Percentiles rank a stretch among this genome's conserved stretches.
Conservation (phyloP, 2,329 filamentous ascomycete species). For the Exophiala alcalophila region DNA sequence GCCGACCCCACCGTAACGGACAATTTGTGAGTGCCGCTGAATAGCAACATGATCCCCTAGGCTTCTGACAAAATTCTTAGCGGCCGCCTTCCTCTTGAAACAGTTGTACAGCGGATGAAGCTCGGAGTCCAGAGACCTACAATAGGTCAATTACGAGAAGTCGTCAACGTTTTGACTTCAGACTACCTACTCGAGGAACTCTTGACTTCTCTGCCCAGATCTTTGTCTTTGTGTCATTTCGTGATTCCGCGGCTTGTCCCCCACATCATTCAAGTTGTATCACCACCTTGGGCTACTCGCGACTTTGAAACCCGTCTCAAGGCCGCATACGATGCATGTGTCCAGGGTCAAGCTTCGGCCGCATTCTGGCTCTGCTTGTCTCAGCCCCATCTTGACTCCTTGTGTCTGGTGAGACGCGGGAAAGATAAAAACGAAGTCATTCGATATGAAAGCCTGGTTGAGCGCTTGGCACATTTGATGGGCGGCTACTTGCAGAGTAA, state of each 20-base stretch:
- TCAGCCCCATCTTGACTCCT: slow-evolving; percentile 1
- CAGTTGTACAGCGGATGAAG: too few species aligned
- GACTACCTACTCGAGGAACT: too few species aligned
- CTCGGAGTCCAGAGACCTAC: too few species aligned
- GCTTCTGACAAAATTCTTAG: too few species aligned
- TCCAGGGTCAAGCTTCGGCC: not conserved
- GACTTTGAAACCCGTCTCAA: not conserved
- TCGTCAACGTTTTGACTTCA: too few species aligned
- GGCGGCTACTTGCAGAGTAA: not conserved
- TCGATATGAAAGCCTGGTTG: slow-evolving; percentile 1
- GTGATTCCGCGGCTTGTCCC: too few species aligned
- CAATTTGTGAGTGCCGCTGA: slow-evolving; percentile 3
- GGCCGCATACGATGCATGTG: not conserved
- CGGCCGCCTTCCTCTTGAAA: too few species aligned
- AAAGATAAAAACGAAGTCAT: not conserved
- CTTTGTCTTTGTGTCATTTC: too few species aligned
- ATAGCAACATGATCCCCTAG: too few species aligned
- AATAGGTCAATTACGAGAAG: too few species aligned
- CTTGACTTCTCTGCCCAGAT: too few species aligned
- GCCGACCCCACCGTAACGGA: slow-evolving; percentile 6
- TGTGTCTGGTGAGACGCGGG: slow-evolving; percentile 5
- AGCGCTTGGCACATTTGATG: not conserved
- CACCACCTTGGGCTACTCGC: slow-evolving; percentile 2
- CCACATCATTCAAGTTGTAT: not conserved
- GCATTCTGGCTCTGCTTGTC: not conserved